phyloP scores from a whole-genome alignment of 345 rosid genomes.

The Orychophragmus violaceus region DNA sequence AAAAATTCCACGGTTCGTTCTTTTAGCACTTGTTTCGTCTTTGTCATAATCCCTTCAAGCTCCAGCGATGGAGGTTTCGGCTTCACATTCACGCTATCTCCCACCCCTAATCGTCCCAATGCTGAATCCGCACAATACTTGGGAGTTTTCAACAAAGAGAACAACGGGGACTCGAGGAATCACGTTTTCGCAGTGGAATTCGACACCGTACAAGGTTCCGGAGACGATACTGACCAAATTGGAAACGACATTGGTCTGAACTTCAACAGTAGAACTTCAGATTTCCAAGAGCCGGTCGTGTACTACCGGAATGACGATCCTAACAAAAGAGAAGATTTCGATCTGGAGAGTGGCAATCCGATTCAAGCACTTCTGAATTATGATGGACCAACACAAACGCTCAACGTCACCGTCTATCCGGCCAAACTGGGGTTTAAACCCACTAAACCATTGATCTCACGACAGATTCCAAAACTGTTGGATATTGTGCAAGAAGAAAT shows the following conservation, averaged over 20 bases:
- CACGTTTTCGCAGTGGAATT: slow-evolving; percentile 55
- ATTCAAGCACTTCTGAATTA: slow-evolving; percentile 48
- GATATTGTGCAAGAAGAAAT: slow-evolving; percentile 22
- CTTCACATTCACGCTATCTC: slow-evolving; percentile 49
- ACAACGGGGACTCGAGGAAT: slow-evolving; percentile 22
- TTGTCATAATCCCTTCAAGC: slow-evolving; percentile 32
- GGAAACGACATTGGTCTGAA: slow-evolving; percentile 52
- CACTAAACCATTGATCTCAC: slow-evolving; percentile 28
- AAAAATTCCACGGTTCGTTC: slow-evolving; percentile 25
- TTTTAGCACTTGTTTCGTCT: slow-evolving; percentile 50
- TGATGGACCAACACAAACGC: slow-evolving; percentile 13
- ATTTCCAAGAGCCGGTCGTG: background rate
- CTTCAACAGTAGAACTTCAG: slow-evolving; percentile 38
- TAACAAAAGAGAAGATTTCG: slow-evolving; percentile 9
- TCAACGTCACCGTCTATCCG: slow-evolving; percentile 41
- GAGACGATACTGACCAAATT: slow-evolving; percentile 1
- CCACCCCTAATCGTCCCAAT: slow-evolving; percentile 30
- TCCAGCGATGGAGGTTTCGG: slow-evolving; percentile 50
- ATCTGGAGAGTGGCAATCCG: slow-evolving; percentile 34
- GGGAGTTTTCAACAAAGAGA: slow-evolving; percentile 42
- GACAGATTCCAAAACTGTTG: background rate
- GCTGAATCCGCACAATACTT: slow-evolving; percentile 38
- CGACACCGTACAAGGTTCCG: slow-evolving; percentile 48
- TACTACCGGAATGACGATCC: background rate
- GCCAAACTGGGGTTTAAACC: slow-evolving; percentile 21